phyloP scores from a whole-genome alignment of 116 monocot genomes.

The Cymodocea nodosa region DNA sequence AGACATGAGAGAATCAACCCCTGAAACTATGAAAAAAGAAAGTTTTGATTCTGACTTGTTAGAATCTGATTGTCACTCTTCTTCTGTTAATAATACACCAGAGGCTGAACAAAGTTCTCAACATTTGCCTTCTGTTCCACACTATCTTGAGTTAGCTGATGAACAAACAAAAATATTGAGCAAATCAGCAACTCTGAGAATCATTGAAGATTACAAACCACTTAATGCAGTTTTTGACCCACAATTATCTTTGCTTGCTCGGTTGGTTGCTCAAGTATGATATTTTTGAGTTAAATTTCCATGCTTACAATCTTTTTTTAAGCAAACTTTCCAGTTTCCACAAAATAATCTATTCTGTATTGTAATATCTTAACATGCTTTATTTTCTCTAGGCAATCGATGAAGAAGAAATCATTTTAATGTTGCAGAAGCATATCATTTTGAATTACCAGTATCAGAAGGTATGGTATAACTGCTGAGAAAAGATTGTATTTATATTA shows the following conservation, averaged over 20 bases:
- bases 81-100: constrained; percentile 15
- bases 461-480: constrained; percentile 29
- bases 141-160: constrained; percentile 44
- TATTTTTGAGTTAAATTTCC: constrained; percentile 3
- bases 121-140: constrained; percentile 42
- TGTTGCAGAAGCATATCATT: constrained; percentile 56
- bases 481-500: neutral
- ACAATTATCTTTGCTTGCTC: constrained; percentile 58
- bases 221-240: constrained; percentile 19
- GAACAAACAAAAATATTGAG: constrained; percentile 37
- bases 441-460: constrained; percentile 58
- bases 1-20: constrained; percentile 23
- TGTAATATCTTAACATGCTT: neutral
- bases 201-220: constrained; percentile 45
- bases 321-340: neutral
- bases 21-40: constrained; percentile 30
- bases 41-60: constrained; percentile 19
- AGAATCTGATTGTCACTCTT: constrained; percentile 40
- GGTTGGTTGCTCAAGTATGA: constrained; percentile 63
- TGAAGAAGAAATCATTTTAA: constrained; percentile 42
- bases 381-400: constrained; percentile 36
- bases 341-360: neutral
- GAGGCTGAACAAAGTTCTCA: constrained; percentile 30
- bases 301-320: neutral
- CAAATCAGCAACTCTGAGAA: constrained; percentile 38